Percentiles rank a stretch among this genome's conserved stretches.
These are phyloP conservation scores for Aspergillus sp. DNA, from an alignment of 2,329 filamentous ascomycete genomes.

Conservation along the genomic window DNA sequence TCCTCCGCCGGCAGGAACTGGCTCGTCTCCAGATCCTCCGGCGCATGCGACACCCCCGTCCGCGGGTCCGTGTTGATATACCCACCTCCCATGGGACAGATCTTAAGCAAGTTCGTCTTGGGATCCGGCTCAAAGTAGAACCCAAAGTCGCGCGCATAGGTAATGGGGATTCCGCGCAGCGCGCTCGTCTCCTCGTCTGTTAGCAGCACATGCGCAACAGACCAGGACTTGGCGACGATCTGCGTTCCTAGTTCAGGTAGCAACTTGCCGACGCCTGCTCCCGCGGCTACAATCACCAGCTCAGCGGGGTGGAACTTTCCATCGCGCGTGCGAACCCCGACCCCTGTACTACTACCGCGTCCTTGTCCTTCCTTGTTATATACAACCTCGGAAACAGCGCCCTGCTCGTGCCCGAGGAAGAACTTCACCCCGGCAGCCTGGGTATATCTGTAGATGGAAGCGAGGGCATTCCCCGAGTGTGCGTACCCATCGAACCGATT, in stretches of 20 bases:
- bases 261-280: slow-evolving; percentile 51
- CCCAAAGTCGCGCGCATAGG: slow-evolving; percentile 61
- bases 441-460: slow-evolving; percentile 47
- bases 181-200: slow-evolving; percentile 54
- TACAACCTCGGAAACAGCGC: slow-evolving; percentile 41
- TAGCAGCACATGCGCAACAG: slow-evolving; percentile 60
- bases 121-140: slow-evolving; percentile 67
- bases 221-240: slow-evolving; percentile 58
- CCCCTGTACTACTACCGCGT: slow-evolving; percentile 20
- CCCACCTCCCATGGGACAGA: slow-evolving; percentile 60
- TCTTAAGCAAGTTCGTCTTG: slow-evolving; percentile 57
- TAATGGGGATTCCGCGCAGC: slow-evolving; percentile 60
- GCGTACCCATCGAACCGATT: slow-evolving; percentile 60
- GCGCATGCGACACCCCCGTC: slow-evolving; percentile 44
- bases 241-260: slow-evolving; percentile 52
- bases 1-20: slow-evolving; percentile 56
- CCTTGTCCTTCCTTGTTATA: slow-evolving; percentile 27
- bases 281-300: slow-evolving; percentile 53
- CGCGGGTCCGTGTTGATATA: slow-evolving; percentile 52
- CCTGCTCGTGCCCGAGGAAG: slow-evolving; percentile 42
- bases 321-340: slow-evolving; percentile 42
- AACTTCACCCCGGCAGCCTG: slow-evolving; percentile 45
- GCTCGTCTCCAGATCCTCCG: slow-evolving; percentile 32
- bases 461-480: slow-evolving; percentile 54
- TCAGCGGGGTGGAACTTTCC: slow-evolving; percentile 38